A percentile compares a stretch with the other conserved stretches of the same genome.
phyloP scores from a whole-genome alignment of 2,329 filamentous ascomycete genomes.

The Cladophialophora psammophila region DNA sequence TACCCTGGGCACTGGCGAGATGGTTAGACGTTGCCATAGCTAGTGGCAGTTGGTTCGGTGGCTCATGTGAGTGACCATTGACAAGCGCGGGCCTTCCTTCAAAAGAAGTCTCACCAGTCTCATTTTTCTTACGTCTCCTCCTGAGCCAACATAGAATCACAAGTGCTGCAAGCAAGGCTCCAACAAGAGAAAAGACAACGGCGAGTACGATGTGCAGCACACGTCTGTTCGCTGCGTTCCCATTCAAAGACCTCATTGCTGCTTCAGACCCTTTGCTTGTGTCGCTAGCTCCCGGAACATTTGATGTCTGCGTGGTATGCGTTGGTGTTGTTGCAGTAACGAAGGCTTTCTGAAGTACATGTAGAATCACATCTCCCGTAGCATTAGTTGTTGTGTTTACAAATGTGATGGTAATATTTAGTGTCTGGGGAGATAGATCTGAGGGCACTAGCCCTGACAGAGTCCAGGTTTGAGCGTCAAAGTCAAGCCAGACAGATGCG shows the following conservation, averaged over 20 bases:
- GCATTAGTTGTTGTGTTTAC: slow-evolving; percentile 18
- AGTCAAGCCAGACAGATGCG: slow-evolving; percentile 28
- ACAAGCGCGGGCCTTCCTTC: background rate
- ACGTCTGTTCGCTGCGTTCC: slow-evolving; percentile 10
- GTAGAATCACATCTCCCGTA: slow-evolving; percentile 7
- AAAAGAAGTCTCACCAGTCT: background rate
- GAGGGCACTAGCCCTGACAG: slow-evolving; percentile 25
- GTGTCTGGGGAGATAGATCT: slow-evolving; percentile 5
- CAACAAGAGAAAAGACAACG: slow-evolving; percentile 23
- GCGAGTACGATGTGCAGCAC: slow-evolving; percentile 26
- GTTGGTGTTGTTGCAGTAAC: slow-evolving; percentile 4
- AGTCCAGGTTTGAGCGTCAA: slow-evolving; percentile 20
- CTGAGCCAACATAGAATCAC: slow-evolving; percentile 21
- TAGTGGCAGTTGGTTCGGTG: background rate
- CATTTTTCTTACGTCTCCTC: slow-evolving; percentile 17
- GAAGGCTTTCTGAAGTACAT: background rate
- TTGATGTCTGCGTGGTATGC: slow-evolving; percentile 1
- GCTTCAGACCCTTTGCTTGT: slow-evolving; percentile 16
- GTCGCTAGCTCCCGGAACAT: slow-evolving; percentile 13
- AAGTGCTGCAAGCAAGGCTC: slow-evolving; percentile 14
- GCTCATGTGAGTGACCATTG: background rate
- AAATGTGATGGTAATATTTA: slow-evolving; percentile 24
- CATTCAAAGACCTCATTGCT: background rate
- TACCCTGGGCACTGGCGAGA: background rate
- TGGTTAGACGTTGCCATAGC: background rate